Percentiles rank a stretch among this genome's conserved stretches.
Conservation (phyloP, 1,284 basidiomycete species). For the Ustilago shanxiensis region DNA sequence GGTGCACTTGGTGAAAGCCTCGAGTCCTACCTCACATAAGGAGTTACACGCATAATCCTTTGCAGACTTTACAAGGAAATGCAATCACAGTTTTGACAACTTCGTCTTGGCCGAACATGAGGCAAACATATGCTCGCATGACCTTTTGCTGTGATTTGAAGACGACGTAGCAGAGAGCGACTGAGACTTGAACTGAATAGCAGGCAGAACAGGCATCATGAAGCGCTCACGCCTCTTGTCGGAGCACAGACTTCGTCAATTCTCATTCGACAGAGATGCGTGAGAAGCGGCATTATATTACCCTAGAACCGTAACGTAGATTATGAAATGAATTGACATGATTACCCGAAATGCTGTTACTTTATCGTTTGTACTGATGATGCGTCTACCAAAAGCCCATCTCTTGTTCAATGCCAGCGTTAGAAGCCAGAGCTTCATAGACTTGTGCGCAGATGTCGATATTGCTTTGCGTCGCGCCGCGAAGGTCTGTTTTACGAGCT, state of each 20-base stretch:
- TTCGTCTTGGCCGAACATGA: neutral
- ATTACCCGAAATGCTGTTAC: neutral
- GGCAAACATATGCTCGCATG: neutral
- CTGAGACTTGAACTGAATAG: neutral
- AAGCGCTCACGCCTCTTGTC: too few species aligned
- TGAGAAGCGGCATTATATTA: neutral
- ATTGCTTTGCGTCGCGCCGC: conserved; percentile 35
- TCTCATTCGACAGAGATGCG: too few species aligned
- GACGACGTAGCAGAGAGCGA: too few species aligned
- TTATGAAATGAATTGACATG: neutral
- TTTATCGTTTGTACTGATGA: neutral
- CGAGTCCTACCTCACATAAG: conserved; percentile 69
- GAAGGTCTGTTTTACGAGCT: conserved; percentile 24
- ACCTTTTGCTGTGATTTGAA: neutral
- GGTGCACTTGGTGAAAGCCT: conserved; percentile 70
- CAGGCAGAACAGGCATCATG: neutral
- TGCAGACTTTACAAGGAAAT: neutral
- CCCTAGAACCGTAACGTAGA: neutral
- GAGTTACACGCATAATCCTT: neutral
- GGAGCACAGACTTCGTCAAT: neutral
- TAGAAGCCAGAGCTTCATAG: conserved; percentile 20
- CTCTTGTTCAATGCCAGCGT: conserved; percentile 22
- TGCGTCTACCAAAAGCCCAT: conserved; percentile 31
- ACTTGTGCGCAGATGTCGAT: conserved; percentile 24
- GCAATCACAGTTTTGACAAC: neutral